phyloP scores from a whole-genome alignment of 352 stramenopile species.

The Phytophthora cryptogea region DNA sequence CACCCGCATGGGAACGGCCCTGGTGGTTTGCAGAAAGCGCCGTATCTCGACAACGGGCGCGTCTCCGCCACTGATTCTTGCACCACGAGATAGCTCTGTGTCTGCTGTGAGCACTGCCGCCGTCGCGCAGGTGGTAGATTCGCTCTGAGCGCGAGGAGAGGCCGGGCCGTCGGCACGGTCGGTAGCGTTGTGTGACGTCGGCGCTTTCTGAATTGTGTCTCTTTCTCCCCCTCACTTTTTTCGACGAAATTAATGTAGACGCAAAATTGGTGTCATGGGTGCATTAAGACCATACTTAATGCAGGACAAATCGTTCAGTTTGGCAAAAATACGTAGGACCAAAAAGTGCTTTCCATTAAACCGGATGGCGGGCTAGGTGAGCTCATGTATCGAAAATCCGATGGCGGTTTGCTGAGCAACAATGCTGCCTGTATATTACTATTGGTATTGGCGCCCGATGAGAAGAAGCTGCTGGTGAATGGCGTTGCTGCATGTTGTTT shows the following conservation, averaged over 20 bases:
- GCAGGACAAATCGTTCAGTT: conserved; percentile 10
- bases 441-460: neutral
- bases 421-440: neutral
- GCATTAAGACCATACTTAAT: conserved; percentile 9
- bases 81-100: conserved; percentile 20
- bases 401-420: neutral
- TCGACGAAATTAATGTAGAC: conserved; percentile 17
- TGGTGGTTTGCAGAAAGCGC: conserved; percentile 29
- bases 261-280: conserved; percentile 19
- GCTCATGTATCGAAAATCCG: conserved; percentile 5
- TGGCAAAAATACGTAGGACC: neutral
- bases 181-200: conserved; percentile 12
- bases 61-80: conserved; percentile 18
- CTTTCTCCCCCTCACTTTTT: conserved; percentile 13
- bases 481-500: neutral
- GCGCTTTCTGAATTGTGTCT: conserved; percentile 26
- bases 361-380: conserved; percentile 24
- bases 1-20: conserved; percentile 31
- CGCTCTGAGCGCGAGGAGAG: too few species aligned
- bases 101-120: conserved; percentile 5
- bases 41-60: conserved; percentile 28
- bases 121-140: neutral
- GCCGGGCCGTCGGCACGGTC: conserved; percentile 1
- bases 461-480: neutral
- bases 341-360: conserved; percentile 21